phyloP scores from a whole-genome alignment of 805 yeast species.

The Myxozyma vanderwaltii region DNA sequence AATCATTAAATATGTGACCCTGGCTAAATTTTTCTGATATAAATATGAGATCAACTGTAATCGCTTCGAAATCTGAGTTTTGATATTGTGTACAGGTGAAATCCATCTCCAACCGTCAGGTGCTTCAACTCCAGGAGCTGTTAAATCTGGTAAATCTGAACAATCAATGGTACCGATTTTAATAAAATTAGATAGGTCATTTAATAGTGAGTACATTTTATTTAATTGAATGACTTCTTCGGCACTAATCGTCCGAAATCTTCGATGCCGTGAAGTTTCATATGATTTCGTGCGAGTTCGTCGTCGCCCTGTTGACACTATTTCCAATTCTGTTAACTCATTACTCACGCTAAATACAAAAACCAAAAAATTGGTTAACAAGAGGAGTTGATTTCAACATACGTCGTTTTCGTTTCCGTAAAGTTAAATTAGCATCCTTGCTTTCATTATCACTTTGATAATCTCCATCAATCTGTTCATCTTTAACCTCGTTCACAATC shows the following conservation, averaged over 20 bases:
- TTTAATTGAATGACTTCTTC: slow-evolving; percentile 29
- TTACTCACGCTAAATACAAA: no score
- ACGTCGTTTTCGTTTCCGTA: no score
- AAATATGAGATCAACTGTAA: slow-evolving; percentile 43
- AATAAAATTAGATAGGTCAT: slow-evolving; percentile 46
- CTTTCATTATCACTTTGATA: no score
- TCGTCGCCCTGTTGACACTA: background rate
- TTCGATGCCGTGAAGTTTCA: background rate
- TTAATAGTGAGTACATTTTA: slow-evolving; percentile 41
- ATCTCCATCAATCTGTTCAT: no score
- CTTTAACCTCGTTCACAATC: no score
- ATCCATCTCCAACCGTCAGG: slow-evolving; percentile 61
- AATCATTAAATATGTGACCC: slow-evolving; percentile 50
- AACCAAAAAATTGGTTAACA: no score
- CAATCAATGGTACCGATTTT: slow-evolving; percentile 56
- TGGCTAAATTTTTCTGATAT: slow-evolving; percentile 45
- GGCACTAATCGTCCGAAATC: slow-evolving; percentile 1
- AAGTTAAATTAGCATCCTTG: no score
- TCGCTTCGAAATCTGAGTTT: slow-evolving; percentile 15
- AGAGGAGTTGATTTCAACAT: no score
- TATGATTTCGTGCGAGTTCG: background rate
- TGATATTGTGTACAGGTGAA: slow-evolving; percentile 48
- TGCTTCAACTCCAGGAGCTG: slow-evolving; percentile 45
- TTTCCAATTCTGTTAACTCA: background rate
- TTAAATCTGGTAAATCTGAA: slow-evolving; percentile 47